These are phyloP conservation scores for Eutypa lata DNA, from an alignment of 2,329 filamentous ascomycete genomes.

Conservation along the genomic window DNA sequence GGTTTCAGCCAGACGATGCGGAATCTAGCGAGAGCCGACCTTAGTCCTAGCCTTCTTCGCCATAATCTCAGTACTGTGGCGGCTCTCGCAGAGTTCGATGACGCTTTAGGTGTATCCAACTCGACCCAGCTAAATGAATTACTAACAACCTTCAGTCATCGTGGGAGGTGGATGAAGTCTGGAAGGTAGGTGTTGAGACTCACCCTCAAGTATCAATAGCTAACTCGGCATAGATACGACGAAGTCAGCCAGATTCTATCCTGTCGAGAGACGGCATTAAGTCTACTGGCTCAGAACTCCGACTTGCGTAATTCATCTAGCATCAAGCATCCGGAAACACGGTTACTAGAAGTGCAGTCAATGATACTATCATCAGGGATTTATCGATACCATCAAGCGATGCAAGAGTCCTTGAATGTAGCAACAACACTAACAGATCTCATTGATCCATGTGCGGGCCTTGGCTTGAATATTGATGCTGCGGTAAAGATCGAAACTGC, in stretches of 20 bases:
- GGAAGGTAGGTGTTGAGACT: conserved; percentile 58
- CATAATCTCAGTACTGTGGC: conserved; percentile 62
- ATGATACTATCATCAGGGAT: conserved; percentile 72
- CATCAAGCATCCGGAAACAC: conserved; percentile 60
- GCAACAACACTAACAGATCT: conserved; percentile 81
- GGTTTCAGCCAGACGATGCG: conserved; percentile 61
- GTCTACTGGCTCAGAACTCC: conserved; percentile 70
- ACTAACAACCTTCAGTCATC: conserved; percentile 60
- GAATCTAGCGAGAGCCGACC: conserved; percentile 45
- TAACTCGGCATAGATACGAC: conserved; percentile 54
- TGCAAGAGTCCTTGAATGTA: conserved; percentile 83
- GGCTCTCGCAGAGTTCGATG: conserved; percentile 76
- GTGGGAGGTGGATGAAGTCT: conserved; percentile 77
- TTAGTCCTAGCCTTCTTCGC: conserved; percentile 51
- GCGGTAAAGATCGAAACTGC: conserved; percentile 79
- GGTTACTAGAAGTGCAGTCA: conserved; percentile 71
- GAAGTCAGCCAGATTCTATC: conserved; percentile 80
- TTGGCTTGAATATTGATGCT: conserved; percentile 75
- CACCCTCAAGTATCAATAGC: conserved; percentile 2
- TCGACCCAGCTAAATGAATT: conserved; percentile 58
- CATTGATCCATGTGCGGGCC: conserved; percentile 61
- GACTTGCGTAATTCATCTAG: conserved; percentile 59
- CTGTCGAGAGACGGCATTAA: conserved; percentile 78
- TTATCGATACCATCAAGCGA: conserved; percentile 74
- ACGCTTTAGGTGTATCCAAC: conserved; percentile 63